phyloP scores from a whole-genome alignment of 164 flowering plant species.

The Macadamia tetraphylla region DNA sequence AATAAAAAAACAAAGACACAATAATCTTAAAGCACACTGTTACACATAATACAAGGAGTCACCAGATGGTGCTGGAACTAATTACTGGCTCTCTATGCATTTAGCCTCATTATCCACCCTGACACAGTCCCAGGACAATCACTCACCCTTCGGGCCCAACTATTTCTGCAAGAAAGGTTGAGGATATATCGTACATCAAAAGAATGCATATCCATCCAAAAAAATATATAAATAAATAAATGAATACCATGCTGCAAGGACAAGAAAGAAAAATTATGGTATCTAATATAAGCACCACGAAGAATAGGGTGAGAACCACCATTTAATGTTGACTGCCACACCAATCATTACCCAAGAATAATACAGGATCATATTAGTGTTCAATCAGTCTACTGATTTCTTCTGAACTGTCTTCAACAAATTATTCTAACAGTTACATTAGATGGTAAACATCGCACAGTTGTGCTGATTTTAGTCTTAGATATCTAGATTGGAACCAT shows the following conservation, averaged over 20 bases:
- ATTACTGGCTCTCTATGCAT: too few relatives aligned
- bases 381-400: too few relatives aligned
- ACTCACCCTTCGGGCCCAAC: background rate
- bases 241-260: too few relatives aligned
- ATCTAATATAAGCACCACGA: too few relatives aligned
- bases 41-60: background rate
- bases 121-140: background rate
- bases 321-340: too few relatives aligned
- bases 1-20: background rate
- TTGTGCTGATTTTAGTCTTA: background rate
- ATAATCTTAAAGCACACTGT: background rate
- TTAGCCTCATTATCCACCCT: background rate
- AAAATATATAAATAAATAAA: background rate
- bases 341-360: too few relatives aligned
- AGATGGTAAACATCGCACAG: too few relatives aligned
- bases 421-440: background rate
- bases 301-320: too few relatives aligned
- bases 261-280: too few relatives aligned
- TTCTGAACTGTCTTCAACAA: background rate
- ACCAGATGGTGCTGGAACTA: background rate
- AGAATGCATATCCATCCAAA: background rate
- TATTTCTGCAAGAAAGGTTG: background rate
- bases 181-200: background rate
- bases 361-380: too few relatives aligned
- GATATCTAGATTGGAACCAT: background rate